Conservation (phyloP, 2,329 filamentous ascomycete genomes). For the Pseudofabraea citricarpa region DNA sequence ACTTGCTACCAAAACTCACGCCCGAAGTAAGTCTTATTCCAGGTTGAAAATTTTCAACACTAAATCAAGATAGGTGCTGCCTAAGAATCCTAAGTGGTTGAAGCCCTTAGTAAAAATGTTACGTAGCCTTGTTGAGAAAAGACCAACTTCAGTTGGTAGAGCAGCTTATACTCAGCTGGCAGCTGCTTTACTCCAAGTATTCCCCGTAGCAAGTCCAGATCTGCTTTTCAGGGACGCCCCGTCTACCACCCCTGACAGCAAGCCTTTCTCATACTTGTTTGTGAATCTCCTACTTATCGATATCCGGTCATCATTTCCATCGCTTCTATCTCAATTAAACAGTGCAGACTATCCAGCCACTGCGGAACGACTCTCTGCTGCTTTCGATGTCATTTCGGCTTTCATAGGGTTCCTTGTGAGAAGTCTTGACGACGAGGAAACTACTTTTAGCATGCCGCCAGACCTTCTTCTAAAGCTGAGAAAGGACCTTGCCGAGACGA, state of each 20-base stretch:
- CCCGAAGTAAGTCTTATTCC: slow-evolving; percentile 41
- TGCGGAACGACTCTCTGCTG: slow-evolving; percentile 52
- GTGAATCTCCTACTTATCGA: slow-evolving; percentile 63
- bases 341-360: slow-evolving; percentile 43
- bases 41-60: too few relatives aligned
- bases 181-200: slow-evolving; percentile 51
- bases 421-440: slow-evolving; percentile 44
- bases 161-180: slow-evolving; percentile 55
- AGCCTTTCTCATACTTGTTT: slow-evolving; percentile 57
- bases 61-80: slow-evolving; percentile 36
- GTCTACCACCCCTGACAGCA: slow-evolving; percentile 29
- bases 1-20: slow-evolving; percentile 44
- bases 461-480: slow-evolving; percentile 58
- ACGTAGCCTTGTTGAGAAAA: slow-evolving; percentile 46
- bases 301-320: slow-evolving; percentile 56
- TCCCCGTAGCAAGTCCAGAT: slow-evolving; percentile 39
- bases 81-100: slow-evolving; percentile 50
- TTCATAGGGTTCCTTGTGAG: slow-evolving; percentile 55
- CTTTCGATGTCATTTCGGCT: slow-evolving; percentile 55
- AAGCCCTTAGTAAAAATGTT: slow-evolving; percentile 41
- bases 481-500: slow-evolving; percentile 55
- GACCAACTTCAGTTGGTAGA: slow-evolving; percentile 49
- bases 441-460: slow-evolving; percentile 43
- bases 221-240: slow-evolving; percentile 47
- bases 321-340: slow-evolving; percentile 54